Evolutionary conservation across 2,329 filamentous ascomycete species (phyloP).

Genomic region (Helotiales sp.): DNA sequence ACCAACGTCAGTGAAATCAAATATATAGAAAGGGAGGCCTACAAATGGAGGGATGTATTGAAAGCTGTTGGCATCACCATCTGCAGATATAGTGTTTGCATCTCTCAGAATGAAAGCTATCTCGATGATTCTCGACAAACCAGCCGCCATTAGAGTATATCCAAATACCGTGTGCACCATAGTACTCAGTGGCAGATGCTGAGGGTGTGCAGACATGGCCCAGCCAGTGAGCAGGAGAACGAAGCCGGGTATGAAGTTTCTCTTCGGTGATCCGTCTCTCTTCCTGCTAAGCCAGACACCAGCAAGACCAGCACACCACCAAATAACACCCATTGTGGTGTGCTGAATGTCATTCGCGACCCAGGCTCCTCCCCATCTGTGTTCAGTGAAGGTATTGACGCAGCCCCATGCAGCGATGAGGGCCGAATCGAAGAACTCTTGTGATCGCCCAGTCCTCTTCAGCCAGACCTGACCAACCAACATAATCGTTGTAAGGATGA

Average conservation of each 20-base stretch:
- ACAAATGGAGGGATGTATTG: slow-evolving; percentile 71
- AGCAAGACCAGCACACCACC: slow-evolving; percentile 92
- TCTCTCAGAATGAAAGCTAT: slow-evolving; percentile 86
- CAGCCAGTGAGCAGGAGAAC: slow-evolving; percentile 92
- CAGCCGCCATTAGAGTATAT: slow-evolving; percentile 91
- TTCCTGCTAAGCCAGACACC: slow-evolving; percentile 90
- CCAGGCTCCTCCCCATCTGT: slow-evolving; percentile 89
- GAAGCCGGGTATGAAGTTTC: slow-evolving; percentile 90
- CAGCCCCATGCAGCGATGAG: slow-evolving; percentile 95
- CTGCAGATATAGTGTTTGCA: slow-evolving; percentile 60
- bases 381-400: slow-evolving; percentile 97
- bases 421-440: slow-evolving; percentile 94
- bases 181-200: slow-evolving; percentile 78
- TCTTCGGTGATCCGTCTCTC: slow-evolving; percentile 79
- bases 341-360: slow-evolving; percentile 94
- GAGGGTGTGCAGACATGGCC: slow-evolving; percentile 92
- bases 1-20: slow-evolving; percentile 28
- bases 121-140: slow-evolving; percentile 82
- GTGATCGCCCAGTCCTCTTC: slow-evolving; percentile 76
- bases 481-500: slow-evolving; percentile 81
- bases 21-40: slow-evolving; percentile 41
- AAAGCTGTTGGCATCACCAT: slow-evolving; percentile 72
- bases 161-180: slow-evolving; percentile 90
- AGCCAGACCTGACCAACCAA: slow-evolving; percentile 89
- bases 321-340: slow-evolving; percentile 98